These are phyloP conservation scores for Castanopsis chinensis DNA, from an alignment of 306 rosid genomes.

Conservation along the genomic window DNA sequence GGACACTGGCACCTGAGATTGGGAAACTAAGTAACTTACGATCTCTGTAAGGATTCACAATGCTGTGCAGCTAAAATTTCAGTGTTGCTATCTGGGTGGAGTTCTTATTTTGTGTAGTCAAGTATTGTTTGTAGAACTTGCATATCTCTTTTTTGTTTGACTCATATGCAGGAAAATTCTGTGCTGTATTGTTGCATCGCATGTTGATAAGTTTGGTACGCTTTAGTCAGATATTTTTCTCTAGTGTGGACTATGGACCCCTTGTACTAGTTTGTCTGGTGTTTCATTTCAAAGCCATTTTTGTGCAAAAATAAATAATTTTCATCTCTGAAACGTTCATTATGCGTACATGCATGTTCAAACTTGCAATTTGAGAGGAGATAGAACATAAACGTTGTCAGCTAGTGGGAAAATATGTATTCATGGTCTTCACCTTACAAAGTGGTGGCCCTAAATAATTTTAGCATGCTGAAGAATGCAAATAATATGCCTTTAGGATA, in stretches of 20 bases:
- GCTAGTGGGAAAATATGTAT: background rate
- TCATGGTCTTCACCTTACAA: background rate
- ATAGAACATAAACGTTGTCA: background rate
- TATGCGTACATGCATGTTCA: background rate
- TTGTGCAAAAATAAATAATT: background rate
- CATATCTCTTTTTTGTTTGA: background rate
- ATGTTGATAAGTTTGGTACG: background rate
- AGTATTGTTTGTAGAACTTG: background rate
- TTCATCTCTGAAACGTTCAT: background rate
- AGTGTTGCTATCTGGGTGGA: background rate
- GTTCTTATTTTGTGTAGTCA: background rate
- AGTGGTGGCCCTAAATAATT: background rate
- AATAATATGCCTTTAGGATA: background rate
- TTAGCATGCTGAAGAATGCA: background rate
- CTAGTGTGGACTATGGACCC: background rate
- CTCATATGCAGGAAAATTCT: background rate
- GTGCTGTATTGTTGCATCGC: background rate
- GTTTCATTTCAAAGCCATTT: background rate
- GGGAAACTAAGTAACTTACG: constrained; percentile 62
- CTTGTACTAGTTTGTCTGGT: background rate
- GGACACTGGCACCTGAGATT: constrained; percentile 82
- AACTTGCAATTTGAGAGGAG: background rate
- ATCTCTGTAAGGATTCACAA: constrained; percentile 58
- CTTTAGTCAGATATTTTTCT: background rate
- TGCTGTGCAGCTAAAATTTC: background rate